These are phyloP conservation scores for Populus pruinosa DNA, from an alignment of 345 rosid genomes.

Conservation along the genomic window DNA sequence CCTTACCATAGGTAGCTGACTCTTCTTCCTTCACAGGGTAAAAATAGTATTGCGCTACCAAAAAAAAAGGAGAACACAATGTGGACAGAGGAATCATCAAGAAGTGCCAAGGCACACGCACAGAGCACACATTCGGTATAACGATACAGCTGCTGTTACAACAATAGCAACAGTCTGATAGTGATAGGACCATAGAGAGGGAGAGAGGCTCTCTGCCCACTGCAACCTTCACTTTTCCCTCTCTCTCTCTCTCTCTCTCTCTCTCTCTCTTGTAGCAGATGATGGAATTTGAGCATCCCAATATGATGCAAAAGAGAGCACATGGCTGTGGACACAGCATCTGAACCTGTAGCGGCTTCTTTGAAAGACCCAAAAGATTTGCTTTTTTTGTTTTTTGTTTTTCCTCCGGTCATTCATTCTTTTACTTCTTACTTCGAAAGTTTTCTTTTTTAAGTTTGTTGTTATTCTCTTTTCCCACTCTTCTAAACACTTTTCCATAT, in stretches of 20 bases:
- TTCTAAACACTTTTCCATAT: not conserved
- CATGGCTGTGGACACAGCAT: conserved; percentile 20
- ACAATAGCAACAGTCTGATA: not conserved
- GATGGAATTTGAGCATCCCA: conserved; percentile 66
- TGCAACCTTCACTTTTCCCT: not conserved
- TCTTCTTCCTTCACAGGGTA: not conserved
- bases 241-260: not conserved
- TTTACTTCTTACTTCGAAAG: not conserved
- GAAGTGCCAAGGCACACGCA: not conserved
- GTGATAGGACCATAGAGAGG: conserved; percentile 21
- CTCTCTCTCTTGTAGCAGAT: not conserved
- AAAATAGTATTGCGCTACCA: not conserved
- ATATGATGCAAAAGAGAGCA: conserved; percentile 23
- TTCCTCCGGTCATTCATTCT: not conserved
- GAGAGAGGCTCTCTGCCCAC: conserved; percentile 34
- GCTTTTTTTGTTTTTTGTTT: conserved; percentile 11
- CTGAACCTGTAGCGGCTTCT: conserved; percentile 35
- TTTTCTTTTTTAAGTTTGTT: not conserved
- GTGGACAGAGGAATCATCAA: not conserved
- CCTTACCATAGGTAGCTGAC: not conserved
- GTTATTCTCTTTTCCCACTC: not conserved
- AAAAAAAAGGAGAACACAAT: not conserved
- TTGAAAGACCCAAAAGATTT: conserved; percentile 28
- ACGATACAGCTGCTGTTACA: not conserved
- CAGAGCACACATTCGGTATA: not conserved